These are phyloP conservation scores for Saccharomycopsis sp. DNA, from an alignment of 805 yeast genomes.

Conservation along the genomic window DNA sequence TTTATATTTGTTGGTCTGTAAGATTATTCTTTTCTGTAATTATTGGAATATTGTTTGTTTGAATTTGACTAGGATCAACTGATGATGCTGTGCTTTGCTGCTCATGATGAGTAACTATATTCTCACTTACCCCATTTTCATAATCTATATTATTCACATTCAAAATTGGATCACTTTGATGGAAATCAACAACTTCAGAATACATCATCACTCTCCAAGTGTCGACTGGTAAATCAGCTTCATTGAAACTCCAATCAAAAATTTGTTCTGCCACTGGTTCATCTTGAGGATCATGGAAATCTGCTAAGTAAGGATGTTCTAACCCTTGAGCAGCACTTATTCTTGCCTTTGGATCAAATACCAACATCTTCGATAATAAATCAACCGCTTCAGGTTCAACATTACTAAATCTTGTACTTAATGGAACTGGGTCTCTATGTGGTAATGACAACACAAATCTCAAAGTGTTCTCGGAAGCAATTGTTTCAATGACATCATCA, in stretches of 20 bases:
- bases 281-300: slow-evolving; percentile 95
- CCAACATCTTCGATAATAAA: slow-evolving; percentile 79
- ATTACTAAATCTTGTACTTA: slow-evolving; percentile 68
- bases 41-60: no score
- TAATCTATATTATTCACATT: slow-evolving; percentile 11
- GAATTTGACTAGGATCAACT: no score
- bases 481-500: slow-evolving; percentile 89
- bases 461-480: slow-evolving; percentile 90
- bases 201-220: slow-evolving; percentile 99
- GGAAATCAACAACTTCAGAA: slow-evolving; percentile 92
- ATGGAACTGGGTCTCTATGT: slow-evolving; percentile 84
- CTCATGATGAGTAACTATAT: slow-evolving; percentile 16
- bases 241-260: slow-evolving; percentile 98
- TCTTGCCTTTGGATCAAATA: slow-evolving; percentile 91
- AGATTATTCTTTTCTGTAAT: no score
- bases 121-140: slow-evolving; percentile 15
- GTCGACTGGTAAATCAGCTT: slow-evolving; percentile 94
- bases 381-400: slow-evolving; percentile 86
- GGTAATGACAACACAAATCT: slow-evolving; percentile 93
- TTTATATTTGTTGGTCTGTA: no score
- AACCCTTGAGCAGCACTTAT: slow-evolving; percentile 88
- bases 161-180: slow-evolving; percentile 38
- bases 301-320: slow-evolving; percentile 84
- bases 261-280: slow-evolving; percentile 91
- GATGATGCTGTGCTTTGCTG: neutral